Conservation (phyloP, 1,284 basidiomycete genomes). For the Ceratorhiza oryzae-sativae region DNA sequence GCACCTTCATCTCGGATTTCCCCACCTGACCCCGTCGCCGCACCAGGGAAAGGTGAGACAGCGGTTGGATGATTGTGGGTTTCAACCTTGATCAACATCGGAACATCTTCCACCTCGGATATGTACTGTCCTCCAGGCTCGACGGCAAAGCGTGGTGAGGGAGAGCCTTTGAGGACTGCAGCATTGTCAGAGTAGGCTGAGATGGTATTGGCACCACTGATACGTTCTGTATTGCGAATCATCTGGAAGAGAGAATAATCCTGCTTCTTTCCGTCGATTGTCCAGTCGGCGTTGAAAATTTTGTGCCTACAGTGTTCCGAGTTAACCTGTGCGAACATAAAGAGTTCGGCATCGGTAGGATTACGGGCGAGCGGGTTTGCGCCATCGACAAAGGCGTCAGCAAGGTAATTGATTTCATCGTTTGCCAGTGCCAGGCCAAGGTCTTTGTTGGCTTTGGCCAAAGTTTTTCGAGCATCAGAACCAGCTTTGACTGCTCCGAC, state of each 20-base stretch:
- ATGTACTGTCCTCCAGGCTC: conserved; percentile 61
- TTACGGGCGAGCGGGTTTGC: conserved; percentile 70
- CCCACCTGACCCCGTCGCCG: conserved; percentile 96
- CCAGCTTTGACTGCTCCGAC: conserved; percentile 56
- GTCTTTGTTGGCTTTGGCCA: conserved; percentile 80
- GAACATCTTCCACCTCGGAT: conserved; percentile 74
- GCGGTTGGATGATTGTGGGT: conserved; percentile 99
- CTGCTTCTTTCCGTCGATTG: conserved; percentile 74
- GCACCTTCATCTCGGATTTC: conserved; percentile 99
- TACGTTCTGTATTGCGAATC: conserved; percentile 95
- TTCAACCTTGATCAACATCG: conserved; percentile 96
- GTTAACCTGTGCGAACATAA: conserved; percentile 99
- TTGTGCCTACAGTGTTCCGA: conserved; percentile 99
- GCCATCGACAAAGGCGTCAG: conserved; percentile 84
- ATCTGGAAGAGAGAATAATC: conserved; percentile 91
- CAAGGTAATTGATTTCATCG: conserved; percentile 93
- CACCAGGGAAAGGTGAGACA: conserved; percentile 96
- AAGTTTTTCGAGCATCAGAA: conserved; percentile 59
- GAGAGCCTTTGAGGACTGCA: conserved; percentile 86
- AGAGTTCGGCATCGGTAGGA: conserved; percentile 96
- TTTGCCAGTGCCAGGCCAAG: conserved; percentile 90
- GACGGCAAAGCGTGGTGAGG: conserved; percentile 83
- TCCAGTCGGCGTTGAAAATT: conserved; percentile 99
- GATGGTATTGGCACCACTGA: conserved; percentile 79
- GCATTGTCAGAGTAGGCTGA: conserved; percentile 99